Conservation (phyloP, 2,329 filamentous ascomycete species). For the Claviceps quebecensis region DNA sequence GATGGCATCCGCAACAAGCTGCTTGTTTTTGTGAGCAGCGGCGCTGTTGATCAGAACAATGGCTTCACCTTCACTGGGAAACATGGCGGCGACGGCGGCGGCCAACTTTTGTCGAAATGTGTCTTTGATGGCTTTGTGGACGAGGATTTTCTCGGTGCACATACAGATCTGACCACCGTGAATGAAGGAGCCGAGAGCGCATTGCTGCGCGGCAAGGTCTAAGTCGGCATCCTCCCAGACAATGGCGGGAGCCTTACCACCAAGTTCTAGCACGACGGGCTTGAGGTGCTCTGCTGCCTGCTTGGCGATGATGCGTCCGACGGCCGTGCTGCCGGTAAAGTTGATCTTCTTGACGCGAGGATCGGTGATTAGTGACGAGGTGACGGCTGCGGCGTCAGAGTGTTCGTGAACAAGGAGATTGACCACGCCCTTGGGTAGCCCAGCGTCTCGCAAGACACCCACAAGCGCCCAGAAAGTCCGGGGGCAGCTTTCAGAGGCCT, state of each 20-base stretch:
- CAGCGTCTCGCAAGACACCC: constrained; percentile 55
- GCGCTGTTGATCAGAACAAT: constrained; percentile 57
- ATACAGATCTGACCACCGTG: constrained; percentile 76
- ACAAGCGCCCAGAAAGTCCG: constrained; percentile 48
- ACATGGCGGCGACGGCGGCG: constrained; percentile 26
- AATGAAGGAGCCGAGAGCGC: constrained; percentile 56
- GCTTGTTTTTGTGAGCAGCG: constrained; percentile 51
- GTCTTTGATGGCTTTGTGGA: constrained; percentile 32
- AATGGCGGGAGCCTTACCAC: constrained; percentile 68
- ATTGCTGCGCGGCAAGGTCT: constrained; percentile 52
- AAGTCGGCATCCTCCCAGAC: constrained; percentile 71
- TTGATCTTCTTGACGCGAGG: constrained; percentile 64
- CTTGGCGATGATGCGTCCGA: constrained; percentile 59
- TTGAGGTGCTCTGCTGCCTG: constrained; percentile 63
- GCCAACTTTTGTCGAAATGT: constrained; percentile 33
- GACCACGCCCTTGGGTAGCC: constrained; percentile 59
- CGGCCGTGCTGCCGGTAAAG: constrained; percentile 66
- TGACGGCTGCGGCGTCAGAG: constrained; percentile 53
- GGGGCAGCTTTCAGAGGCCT: constrained; percentile 55
- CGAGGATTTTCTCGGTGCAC: constrained; percentile 61
- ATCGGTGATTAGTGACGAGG: constrained; percentile 52
- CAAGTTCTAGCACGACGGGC: constrained; percentile 66
- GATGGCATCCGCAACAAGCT: constrained; percentile 52
- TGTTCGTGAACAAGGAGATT: constrained; percentile 57
- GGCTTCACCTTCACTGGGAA: constrained; percentile 43